These are phyloP conservation scores for Diaporthe velutina DNA, from an alignment of 2,329 filamentous ascomycete species.

Conservation along the genomic window DNA sequence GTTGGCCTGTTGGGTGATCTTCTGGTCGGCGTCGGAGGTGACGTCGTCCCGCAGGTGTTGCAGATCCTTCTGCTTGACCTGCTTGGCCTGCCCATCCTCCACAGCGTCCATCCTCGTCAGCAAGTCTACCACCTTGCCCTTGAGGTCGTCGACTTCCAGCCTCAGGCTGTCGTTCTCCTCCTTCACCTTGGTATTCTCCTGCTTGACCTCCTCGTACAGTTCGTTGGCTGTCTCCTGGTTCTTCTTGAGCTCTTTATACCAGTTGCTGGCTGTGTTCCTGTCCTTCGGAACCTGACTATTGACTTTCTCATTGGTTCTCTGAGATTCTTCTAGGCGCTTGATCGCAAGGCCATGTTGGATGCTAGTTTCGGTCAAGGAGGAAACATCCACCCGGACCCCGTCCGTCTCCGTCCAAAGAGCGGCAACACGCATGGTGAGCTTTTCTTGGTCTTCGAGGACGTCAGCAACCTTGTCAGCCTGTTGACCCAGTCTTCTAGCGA, in stretches of 20 bases:
- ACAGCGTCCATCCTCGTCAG: background rate
- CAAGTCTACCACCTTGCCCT: too few relatives aligned
- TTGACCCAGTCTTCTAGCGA: rapidly evolving
- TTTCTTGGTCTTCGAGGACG: background rate
- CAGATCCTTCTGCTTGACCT: background rate
- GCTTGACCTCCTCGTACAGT: background rate
- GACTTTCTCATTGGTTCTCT: background rate
- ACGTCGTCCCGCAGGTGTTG: background rate
- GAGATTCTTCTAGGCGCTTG: too few relatives aligned
- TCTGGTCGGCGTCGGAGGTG: background rate
- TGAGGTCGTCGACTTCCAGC: too few relatives aligned
- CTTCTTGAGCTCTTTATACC: too few relatives aligned
- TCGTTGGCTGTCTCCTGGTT: too few relatives aligned
- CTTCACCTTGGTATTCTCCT: background rate
- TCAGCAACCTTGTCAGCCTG: too few relatives aligned
- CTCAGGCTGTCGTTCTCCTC: background rate
- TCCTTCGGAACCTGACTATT: background rate
- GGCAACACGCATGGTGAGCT: too few relatives aligned
- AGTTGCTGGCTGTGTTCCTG: background rate
- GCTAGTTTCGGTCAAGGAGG: too few relatives aligned
- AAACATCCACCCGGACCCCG: too few relatives aligned
- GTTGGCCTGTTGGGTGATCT: too few relatives aligned
- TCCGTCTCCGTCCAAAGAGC: too few relatives aligned
- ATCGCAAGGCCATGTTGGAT: background rate
- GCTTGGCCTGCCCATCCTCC: background rate